phyloP scores from a whole-genome alignment of 2,329 filamentous ascomycete species.

The Lachnellula arida region DNA sequence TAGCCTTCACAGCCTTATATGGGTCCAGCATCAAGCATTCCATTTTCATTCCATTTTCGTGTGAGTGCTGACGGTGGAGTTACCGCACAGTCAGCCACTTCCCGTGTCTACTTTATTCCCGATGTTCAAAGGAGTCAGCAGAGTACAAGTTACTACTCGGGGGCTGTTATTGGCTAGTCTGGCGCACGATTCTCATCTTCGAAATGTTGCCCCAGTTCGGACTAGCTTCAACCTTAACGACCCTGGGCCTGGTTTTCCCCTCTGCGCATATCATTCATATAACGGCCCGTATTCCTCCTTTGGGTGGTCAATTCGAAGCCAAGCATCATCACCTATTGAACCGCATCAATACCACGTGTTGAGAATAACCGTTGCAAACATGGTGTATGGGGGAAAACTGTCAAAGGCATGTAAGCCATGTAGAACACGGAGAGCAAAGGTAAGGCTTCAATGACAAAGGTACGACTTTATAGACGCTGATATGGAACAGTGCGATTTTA shows the following conservation, averaged over 20 bases:
- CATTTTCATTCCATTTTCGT: background rate
- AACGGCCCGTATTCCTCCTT: background rate
- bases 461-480: background rate
- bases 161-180: background rate
- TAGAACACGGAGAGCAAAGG: slow-evolving; percentile 1
- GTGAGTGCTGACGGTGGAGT: background rate
- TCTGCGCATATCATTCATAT: background rate
- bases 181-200: background rate
- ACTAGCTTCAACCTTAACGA: background rate
- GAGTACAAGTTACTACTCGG: background rate
- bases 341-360: background rate
- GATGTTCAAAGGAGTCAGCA: too few relatives aligned
- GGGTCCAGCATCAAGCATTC: background rate
- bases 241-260: background rate
- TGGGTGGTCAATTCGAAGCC: background rate
- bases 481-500: slow-evolving; percentile 3
- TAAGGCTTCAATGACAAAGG: background rate
- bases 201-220: background rate
- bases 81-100: background rate
- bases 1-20: background rate
- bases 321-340: background rate
- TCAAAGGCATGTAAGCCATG: slow-evolving; percentile 9
- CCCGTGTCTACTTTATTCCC: background rate
- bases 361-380: background rate
- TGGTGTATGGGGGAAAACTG: slow-evolving; percentile 10